These are phyloP conservation scores for Herpetospermum pedunculosum DNA, from an alignment of 306 rosid genomes.

Conservation along the genomic window DNA sequence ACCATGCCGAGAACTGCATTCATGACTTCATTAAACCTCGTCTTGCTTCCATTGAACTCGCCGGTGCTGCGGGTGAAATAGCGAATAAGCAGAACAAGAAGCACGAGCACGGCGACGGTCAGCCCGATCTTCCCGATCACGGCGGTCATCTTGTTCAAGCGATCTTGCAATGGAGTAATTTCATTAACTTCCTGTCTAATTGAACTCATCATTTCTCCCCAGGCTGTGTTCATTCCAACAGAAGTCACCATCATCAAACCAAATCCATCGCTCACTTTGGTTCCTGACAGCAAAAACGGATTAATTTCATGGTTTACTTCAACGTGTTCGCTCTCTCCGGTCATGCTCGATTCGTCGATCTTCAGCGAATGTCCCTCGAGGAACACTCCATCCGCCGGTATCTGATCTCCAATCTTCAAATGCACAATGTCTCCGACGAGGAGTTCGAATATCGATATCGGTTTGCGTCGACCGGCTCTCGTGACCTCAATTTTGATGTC, in stretches of 20 bases:
- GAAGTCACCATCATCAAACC: conserved; percentile 19
- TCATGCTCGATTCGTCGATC: conserved; percentile 21
- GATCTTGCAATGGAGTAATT: conserved; percentile 9
- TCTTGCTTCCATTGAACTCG: conserved; percentile 17
- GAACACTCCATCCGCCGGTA: conserved; percentile 18
- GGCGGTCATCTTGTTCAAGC: conserved; percentile 13
- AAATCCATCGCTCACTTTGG: conserved; percentile 17
- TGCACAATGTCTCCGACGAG: conserved; percentile 14
- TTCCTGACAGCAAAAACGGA: conserved; percentile 17
- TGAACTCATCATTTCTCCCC: conserved; percentile 22
- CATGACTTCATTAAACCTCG: conserved; percentile 1
- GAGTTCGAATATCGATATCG: conserved; percentile 8
- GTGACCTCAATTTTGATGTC: conserved; percentile 8
- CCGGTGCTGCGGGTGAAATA: conserved; percentile 18
- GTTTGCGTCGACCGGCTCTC: conserved; percentile 10
- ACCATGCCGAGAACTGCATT: conserved; percentile 10
- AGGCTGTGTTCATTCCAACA: conserved; percentile 14
- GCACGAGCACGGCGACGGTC: conserved; percentile 10
- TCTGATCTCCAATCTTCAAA: conserved; percentile 17
- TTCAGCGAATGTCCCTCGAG: conserved; percentile 14
- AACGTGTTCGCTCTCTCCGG: conserved; percentile 14
- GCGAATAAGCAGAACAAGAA: conserved; percentile 9
- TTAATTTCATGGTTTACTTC: not conserved
- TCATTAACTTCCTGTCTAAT: conserved; percentile 9
- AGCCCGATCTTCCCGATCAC: conserved; percentile 14